Evolutionary conservation across 1,284 basidiomycete species (phyloP), one percentile per base, ranked within the genome.

Genomic region (Rhodotorula sp.): DNA sequence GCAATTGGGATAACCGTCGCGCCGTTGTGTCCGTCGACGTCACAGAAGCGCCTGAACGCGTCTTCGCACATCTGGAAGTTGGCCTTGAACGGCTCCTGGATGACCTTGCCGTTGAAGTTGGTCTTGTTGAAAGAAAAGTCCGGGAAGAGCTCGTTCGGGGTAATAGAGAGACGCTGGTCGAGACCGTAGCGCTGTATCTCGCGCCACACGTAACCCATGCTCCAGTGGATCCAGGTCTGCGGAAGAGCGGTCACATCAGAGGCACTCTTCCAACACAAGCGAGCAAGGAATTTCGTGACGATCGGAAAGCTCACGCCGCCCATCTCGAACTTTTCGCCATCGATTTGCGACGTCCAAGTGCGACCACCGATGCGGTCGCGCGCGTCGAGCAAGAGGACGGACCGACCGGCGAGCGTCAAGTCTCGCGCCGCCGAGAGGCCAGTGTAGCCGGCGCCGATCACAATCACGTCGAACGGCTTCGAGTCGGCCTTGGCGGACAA

Each of bases 161-260:
- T 62, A 48, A 67, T 28, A n/a, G 56, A 28, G 2, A 67, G n/a
- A 31, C 43, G 21, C 12, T 52, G 58, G 38, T 66, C 64, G 26
- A 66, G 48, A 19, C 58, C 58, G 43, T 66, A 66, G 52, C 62
- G 59, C 45, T 58, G 60, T 5, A 67, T 38, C 61, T 67, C 66
- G 2, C 61, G 45, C 62, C 68, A 61, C 0, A 65, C 60, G 45
- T 57, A 69, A 26, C 62, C 70, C 54, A 60, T 56, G 58, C 65
- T 57, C 50, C 67, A 68, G 64, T 74, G 73, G 0, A 74, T 55
- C 63, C 60, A 60, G 45, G 60, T 60, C 54, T 55, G 54, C 54
- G 26, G 59, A 12, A 18, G 23, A 8, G 5, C 19, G 5, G 1
- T 5, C 12, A 21, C 19, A 6, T 62, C 28, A 50, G 49, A 43